Evolutionary conservation across 2,329 filamentous ascomycete species (phyloP).

Genomic region (Lasiodiplodia sp.): DNA sequence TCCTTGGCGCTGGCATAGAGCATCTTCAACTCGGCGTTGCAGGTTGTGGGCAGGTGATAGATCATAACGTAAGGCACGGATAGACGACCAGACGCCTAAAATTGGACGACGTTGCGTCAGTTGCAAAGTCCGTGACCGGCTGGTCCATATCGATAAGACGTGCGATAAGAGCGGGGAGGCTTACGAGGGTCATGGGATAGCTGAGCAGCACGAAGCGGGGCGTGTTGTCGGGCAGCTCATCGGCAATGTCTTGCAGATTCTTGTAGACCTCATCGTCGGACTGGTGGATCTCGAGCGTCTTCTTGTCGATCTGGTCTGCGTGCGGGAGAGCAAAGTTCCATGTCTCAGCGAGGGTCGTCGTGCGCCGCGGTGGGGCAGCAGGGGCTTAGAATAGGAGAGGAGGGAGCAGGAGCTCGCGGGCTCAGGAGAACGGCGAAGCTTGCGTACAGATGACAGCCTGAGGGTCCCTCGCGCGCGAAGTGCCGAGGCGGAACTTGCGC

Average conservation of each 20-base stretch:
- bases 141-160: constrained; percentile 12
- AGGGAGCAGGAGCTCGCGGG: constrained; percentile 21
- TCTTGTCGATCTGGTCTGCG: constrained; percentile 87
- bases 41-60: constrained; percentile 92
- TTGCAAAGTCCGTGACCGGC: not conserved
- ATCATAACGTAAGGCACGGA: constrained; percentile 93
- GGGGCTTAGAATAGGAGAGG: constrained; percentile 30
- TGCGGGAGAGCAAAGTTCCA: constrained; percentile 28
- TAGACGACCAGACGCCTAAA: constrained; percentile 78
- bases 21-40: constrained; percentile 88
- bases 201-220: constrained; percentile 90
- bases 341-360: constrained; percentile 39
- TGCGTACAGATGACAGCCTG: constrained; percentile 92
- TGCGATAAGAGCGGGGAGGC: constrained; percentile 36
- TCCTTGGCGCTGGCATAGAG: constrained; percentile 96
- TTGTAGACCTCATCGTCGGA: constrained; percentile 83
- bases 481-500: constrained; percentile 91
- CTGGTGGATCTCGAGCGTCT: constrained; percentile 86
- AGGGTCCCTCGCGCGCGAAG: constrained; percentile 82
- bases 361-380: constrained; percentile 23
- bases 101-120: constrained; percentile 10
- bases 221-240: constrained; percentile 90
- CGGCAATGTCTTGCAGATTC: constrained; percentile 78
- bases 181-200: constrained; percentile 86
- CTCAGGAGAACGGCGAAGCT: constrained; percentile 24